Conservation (phyloP, 306 rosid species). For the Gastrolobium villosum region DNA sequence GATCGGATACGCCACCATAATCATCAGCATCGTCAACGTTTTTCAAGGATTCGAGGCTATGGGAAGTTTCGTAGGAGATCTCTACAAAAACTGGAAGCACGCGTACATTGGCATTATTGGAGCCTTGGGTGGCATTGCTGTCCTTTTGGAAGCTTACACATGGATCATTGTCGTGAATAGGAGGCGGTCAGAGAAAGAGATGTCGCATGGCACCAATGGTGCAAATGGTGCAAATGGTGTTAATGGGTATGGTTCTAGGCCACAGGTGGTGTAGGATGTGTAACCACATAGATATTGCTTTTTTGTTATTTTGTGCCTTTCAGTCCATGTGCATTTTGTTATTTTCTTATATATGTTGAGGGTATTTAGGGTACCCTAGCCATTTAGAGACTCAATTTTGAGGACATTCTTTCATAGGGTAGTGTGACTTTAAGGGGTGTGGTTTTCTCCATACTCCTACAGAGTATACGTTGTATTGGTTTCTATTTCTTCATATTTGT, state of each 20-base stretch:
- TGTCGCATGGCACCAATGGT: constrained; percentile 45
- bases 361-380: constrained; percentile 37
- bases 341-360: constrained; percentile 36
- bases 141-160: constrained; percentile 68
- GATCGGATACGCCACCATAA: constrained; percentile 72
- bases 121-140: constrained; percentile 72
- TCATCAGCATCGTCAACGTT: constrained; percentile 68
- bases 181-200: constrained; percentile 50
- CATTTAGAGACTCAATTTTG: constrained; percentile 46
- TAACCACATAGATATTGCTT: constrained; percentile 32
- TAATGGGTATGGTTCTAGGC: constrained; percentile 52
- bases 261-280: constrained; percentile 46
- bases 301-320: constrained; percentile 34
- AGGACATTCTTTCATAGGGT: constrained; percentile 56
- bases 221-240: constrained; percentile 54
- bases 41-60: constrained; percentile 71
- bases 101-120: constrained; percentile 73
- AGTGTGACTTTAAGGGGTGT: constrained; percentile 30
- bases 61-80: constrained; percentile 50
- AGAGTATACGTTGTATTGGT: constrained; percentile 36
- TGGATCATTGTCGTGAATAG: constrained; percentile 64
- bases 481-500: constrained; percentile 35
- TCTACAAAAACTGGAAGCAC: constrained; percentile 68
- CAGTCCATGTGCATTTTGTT: constrained; percentile 13
- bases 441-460: constrained; percentile 18